Percentiles rank a stretch among this genome's conserved stretches.
These are phyloP conservation scores for Pinus tabuliformis DNA, from an alignment of 75 land plant species.

Conservation along the genomic window DNA sequence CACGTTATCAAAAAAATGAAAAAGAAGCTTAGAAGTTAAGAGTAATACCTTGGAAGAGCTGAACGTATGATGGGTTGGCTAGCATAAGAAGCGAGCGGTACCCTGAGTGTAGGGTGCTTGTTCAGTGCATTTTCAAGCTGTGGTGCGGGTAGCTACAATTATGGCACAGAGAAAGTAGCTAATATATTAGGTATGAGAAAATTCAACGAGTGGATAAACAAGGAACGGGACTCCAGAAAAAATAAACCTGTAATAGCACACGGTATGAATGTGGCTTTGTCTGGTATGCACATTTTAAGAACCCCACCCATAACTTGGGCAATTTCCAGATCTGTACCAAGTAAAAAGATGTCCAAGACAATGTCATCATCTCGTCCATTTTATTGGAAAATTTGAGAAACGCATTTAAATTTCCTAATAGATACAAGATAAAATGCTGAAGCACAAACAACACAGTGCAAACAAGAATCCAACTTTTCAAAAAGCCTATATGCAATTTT, in stretches of 20 bases:
- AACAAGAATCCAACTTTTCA: too few relatives aligned
- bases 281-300: conserved; percentile 91
- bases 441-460: not conserved
- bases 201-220: not conserved
- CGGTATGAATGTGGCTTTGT: conserved; percentile 91
- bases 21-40: not conserved
- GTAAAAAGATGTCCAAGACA: conserved; percentile 11
- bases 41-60: conserved; percentile 73
- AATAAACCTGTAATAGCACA: conserved; percentile 79
- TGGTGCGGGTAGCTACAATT: conserved; percentile 85
- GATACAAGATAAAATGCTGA: not conserved
- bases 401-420: not conserved
- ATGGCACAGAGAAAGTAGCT: not conserved
- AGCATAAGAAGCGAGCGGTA: conserved; percentile 77
- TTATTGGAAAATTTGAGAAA: not conserved
- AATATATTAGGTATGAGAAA: not conserved
- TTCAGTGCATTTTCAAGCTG: conserved; percentile 91
- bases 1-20: not conserved
- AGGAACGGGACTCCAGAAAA: not conserved
- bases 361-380: not conserved
- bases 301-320: conserved; percentile 97
- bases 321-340: conserved; percentile 86
- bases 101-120: conserved; percentile 53
- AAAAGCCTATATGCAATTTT: not conserved
- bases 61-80: conserved; percentile 50